Evolutionary conservation across 768 basidiomycete species (phyloP).

Genomic region (Phylloporus scabripes): DNA sequence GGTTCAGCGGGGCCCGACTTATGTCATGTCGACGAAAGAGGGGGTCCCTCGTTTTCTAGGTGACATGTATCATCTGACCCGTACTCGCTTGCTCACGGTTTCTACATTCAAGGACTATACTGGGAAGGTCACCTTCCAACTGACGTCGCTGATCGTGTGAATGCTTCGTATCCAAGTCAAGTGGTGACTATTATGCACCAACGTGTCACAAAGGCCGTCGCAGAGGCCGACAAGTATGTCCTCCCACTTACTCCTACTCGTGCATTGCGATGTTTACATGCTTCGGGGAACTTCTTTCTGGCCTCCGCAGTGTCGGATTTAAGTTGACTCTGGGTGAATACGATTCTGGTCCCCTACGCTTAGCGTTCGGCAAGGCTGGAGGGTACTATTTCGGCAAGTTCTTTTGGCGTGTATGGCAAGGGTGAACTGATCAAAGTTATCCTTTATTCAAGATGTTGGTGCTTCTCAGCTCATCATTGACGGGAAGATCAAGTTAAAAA

Average conservation of each 20-base stretch:
- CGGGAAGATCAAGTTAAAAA: conserved; percentile 43
- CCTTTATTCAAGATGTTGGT: conserved; percentile 31
- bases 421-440: background rate
- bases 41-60: conserved; percentile 29
- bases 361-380: conserved; percentile 46
- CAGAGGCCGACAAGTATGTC: conserved; percentile 50
- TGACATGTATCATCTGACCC: conserved; percentile 14
- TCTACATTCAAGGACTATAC: conserved; percentile 29
- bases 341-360: conserved; percentile 44
- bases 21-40: conserved; percentile 43
- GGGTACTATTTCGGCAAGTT: conserved; percentile 63
- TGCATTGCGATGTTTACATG: background rate
- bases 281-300: conserved; percentile 48
- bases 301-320: conserved; percentile 54
- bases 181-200: conserved; percentile 30
- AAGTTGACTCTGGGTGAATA: conserved; percentile 46
- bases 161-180: conserved; percentile 40
- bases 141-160: conserved; percentile 52
- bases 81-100: background rate
- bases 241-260: background rate
- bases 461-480: conserved; percentile 40
- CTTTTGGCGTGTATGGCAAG: background rate
- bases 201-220: conserved; percentile 39
- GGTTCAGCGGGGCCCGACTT: conserved; percentile 50
- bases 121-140: conserved; percentile 42